phyloP scores from a whole-genome alignment of 2,329 filamentous ascomycete genomes.

The Fusarium albidum region DNA sequence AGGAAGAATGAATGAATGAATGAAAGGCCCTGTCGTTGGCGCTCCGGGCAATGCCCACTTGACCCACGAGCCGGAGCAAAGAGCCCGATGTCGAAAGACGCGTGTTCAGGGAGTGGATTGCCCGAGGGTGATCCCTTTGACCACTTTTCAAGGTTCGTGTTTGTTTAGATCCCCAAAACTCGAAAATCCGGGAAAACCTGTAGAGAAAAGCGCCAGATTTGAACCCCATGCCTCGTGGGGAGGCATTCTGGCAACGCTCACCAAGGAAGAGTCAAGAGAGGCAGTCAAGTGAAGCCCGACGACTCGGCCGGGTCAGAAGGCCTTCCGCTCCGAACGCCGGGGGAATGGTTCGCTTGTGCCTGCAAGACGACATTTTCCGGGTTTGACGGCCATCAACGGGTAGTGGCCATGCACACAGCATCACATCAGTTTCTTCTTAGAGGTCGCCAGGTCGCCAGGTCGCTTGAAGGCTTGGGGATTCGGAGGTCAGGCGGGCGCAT shows the following conservation, averaged over 20 bases:
- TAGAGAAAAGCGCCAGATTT: conserved; percentile 5
- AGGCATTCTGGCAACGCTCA: not conserved
- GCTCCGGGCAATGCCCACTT: not conserved
- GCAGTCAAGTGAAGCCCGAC: conserved; percentile 15
- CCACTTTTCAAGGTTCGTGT: no score
- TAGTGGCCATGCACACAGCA: no score
- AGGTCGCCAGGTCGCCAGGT: conserved; percentile 21
- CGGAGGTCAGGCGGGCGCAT: conserved; percentile 18
- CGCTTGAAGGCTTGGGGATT: no score
- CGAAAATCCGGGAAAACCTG: not conserved
- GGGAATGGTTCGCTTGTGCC: conserved; percentile 30
- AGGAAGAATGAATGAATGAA: not conserved
- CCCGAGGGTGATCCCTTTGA: no score
- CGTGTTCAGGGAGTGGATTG: not conserved
- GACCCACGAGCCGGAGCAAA: not conserved
- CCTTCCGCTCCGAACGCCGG: conserved; percentile 26
- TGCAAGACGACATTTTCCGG: conserved; percentile 15
- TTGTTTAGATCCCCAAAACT: no score
- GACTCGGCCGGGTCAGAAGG: conserved; percentile 15
- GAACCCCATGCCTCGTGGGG: not conserved
- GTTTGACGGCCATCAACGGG: no score
- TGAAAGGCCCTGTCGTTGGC: not conserved
- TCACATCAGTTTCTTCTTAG: conserved; percentile 1
- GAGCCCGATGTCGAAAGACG: not conserved
- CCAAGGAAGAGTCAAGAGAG: conserved; percentile 4